Percentiles rank a stretch among this genome's conserved stretches.
Conservation (phyloP, 2,329 filamentous ascomycete genomes). For the Nemania diffusa region DNA sequence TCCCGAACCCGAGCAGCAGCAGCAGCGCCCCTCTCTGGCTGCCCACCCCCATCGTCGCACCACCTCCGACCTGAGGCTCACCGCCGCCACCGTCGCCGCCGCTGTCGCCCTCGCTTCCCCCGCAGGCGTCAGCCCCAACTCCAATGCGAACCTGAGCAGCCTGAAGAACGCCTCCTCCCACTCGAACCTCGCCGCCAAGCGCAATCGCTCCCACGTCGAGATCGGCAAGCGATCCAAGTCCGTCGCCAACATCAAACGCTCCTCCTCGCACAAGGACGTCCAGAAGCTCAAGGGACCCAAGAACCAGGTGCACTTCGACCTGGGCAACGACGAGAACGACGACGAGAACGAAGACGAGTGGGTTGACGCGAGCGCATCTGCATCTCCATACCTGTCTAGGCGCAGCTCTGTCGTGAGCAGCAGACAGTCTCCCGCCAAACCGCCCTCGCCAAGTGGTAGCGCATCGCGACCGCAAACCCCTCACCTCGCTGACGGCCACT, state of each 20-base stretch:
- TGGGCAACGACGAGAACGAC: slow-evolving; percentile 63
- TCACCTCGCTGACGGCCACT: slow-evolving; percentile 16
- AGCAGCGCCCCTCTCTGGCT: slow-evolving; percentile 50
- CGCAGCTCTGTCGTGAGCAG: slow-evolving; percentile 62
- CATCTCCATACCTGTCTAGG: slow-evolving; percentile 67
- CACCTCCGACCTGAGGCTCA: slow-evolving; percentile 62
- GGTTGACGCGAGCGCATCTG: slow-evolving; percentile 73
- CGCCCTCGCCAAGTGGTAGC: slow-evolving; percentile 49
- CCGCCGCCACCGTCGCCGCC: slow-evolving; percentile 56
- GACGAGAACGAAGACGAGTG: slow-evolving; percentile 71
- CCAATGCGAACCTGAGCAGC: slow-evolving; percentile 39
- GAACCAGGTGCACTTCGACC: slow-evolving; percentile 70
- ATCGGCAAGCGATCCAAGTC: slow-evolving; percentile 64
- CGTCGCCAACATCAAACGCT: slow-evolving; percentile 63
- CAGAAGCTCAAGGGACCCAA: slow-evolving; percentile 58
- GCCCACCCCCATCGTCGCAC: slow-evolving; percentile 58
- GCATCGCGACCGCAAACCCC: slow-evolving; percentile 39
- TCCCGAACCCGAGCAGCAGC: slow-evolving; percentile 55
- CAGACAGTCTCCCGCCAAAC: slow-evolving; percentile 58
- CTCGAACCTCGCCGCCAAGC: slow-evolving; percentile 58
- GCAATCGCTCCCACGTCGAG: slow-evolving; percentile 69
- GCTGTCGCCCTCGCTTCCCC: slow-evolving; percentile 43
- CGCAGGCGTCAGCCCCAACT: slow-evolving; percentile 44
- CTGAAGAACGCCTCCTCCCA: slow-evolving; percentile 65
- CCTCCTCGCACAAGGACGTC: slow-evolving; percentile 61